These are phyloP conservation scores for Blastocystis sp. DNA, from an alignment of 352 stramenopile genomes.

Conservation along the genomic window DNA sequence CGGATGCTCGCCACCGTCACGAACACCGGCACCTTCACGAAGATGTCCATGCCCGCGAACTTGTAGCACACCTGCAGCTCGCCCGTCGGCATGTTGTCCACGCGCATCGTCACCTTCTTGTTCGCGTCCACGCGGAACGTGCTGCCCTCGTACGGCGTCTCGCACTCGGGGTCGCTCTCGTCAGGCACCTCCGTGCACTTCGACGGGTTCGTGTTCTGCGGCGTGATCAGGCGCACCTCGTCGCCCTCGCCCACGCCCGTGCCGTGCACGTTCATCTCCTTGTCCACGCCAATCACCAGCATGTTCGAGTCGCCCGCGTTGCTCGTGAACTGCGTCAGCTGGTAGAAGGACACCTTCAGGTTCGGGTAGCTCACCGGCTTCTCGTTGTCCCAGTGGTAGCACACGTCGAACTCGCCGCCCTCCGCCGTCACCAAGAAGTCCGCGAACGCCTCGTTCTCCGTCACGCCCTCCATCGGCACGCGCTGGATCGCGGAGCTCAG, in stretches of 20 bases:
- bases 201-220: not conserved
- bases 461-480: not conserved
- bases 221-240: conserved; percentile 60
- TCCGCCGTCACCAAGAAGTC: conserved; percentile 36
- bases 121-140: conserved; percentile 48
- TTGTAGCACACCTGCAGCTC: conserved; percentile 69
- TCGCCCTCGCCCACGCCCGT: conserved; percentile 35
- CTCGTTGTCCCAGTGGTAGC: conserved; percentile 51
- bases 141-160: conserved; percentile 47
- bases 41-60: conserved; percentile 57
- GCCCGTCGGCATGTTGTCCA: conserved; percentile 27
- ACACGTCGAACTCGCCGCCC: conserved; percentile 29
- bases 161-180: conserved; percentile 37
- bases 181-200: conserved; percentile 3
- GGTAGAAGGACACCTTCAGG: conserved; percentile 24
- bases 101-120: conserved; percentile 25
- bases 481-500: not conserved
- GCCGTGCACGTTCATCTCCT: conserved; percentile 39
- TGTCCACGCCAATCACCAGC: conserved; percentile 32
- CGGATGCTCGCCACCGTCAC: conserved; percentile 47
- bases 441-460: not conserved
- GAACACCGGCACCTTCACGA: conserved; percentile 66
- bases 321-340: conserved; percentile 13
- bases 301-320: not conserved
- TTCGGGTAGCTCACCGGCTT: conserved; percentile 21